These are phyloP conservation scores for Tarenaya hassleriana DNA, from an alignment of 345 rosid species.

Conservation along the genomic window DNA sequence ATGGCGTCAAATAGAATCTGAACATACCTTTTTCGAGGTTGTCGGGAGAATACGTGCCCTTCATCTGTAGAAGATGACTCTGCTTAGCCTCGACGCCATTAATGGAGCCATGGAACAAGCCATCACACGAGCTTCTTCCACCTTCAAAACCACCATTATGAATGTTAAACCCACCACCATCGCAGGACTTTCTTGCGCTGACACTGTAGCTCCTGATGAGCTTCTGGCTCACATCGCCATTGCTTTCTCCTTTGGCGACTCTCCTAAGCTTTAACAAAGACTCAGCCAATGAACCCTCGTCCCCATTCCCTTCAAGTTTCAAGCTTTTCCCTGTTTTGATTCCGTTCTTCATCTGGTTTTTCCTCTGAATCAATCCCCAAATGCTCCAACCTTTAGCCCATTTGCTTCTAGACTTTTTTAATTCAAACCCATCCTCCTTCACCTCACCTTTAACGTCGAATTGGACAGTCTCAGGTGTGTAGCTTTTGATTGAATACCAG, in stretches of 20 bases:
- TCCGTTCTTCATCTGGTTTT: constrained; percentile 31
- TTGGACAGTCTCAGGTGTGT: constrained; percentile 32
- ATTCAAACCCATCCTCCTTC: constrained; percentile 39
- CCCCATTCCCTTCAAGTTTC: constrained; percentile 34
- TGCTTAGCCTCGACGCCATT: constrained; percentile 19
- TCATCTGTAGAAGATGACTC: constrained; percentile 17
- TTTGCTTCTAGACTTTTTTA: constrained; percentile 24
- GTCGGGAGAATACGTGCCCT: constrained; percentile 20
- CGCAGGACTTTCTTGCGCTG: constrained; percentile 46
- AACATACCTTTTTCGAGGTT: constrained; percentile 48
- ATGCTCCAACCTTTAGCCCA: constrained; percentile 47
- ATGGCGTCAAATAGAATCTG: constrained; percentile 64
- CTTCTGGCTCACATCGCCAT: constrained; percentile 49
- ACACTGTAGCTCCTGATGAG: constrained; percentile 58
- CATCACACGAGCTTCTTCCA: constrained; percentile 37
- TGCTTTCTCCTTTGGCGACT: constrained; percentile 35
- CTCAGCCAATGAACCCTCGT: constrained; percentile 40
- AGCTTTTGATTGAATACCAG: constrained; percentile 47
- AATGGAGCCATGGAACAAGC: constrained; percentile 29
- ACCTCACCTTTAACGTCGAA: constrained; percentile 37
- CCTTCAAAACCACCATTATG: constrained; percentile 35
- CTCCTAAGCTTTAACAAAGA: constrained; percentile 42
- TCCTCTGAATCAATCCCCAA: constrained; percentile 57
- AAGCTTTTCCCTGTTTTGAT: constrained; percentile 27
- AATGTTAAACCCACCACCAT: constrained; percentile 33